Conservation (phyloP, 2,329 filamentous ascomycete species). For the Aureobasidium leucospermi region DNA sequence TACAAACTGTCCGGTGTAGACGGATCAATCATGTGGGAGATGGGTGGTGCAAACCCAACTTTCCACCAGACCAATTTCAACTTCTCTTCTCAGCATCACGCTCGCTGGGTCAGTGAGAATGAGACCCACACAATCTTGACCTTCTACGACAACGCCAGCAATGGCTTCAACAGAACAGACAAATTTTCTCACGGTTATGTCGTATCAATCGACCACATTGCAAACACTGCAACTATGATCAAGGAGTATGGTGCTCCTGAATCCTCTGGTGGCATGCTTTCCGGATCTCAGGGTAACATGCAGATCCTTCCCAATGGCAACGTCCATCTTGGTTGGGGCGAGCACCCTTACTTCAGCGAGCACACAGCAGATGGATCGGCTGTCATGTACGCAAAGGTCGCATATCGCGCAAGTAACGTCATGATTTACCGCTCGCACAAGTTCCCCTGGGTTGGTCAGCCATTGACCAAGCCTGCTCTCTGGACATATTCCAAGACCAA, state of each 20-base stretch:
- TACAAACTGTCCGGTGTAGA: constrained; percentile 42
- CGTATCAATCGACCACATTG: constrained; percentile 38
- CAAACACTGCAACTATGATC: constrained; percentile 39
- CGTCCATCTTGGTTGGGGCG: constrained; percentile 51
- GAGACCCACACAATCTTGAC: constrained; percentile 43
- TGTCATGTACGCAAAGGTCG: constrained; percentile 48
- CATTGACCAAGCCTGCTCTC: constrained; percentile 33
- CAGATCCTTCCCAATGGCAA: constrained; percentile 49
- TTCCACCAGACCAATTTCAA: constrained; percentile 42
- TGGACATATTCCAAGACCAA: constrained; percentile 32
- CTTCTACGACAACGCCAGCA: constrained; percentile 48
- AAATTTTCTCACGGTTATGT: constrained; percentile 39
- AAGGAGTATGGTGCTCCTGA: constrained; percentile 44
- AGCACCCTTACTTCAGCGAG: constrained; percentile 36
- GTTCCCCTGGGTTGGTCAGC: constrained; percentile 46
- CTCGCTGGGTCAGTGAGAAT: constrained; percentile 40
- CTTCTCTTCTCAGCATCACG: constrained; percentile 49
- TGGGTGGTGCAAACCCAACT: constrained; percentile 42
- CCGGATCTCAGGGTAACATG: constrained; percentile 46
- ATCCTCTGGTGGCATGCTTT: constrained; percentile 34
- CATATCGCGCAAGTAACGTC: constrained; percentile 31
- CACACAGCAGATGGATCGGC: constrained; percentile 40
- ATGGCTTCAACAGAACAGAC: constrained; percentile 37
- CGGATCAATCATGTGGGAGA: constrained; percentile 42
- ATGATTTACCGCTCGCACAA: constrained; percentile 51